Percentiles rank a stretch among this genome's conserved stretches.
These are phyloP conservation scores for Venturia effusa DNA, from an alignment of 2,329 filamentous ascomycete genomes.

Conservation along the genomic window DNA sequence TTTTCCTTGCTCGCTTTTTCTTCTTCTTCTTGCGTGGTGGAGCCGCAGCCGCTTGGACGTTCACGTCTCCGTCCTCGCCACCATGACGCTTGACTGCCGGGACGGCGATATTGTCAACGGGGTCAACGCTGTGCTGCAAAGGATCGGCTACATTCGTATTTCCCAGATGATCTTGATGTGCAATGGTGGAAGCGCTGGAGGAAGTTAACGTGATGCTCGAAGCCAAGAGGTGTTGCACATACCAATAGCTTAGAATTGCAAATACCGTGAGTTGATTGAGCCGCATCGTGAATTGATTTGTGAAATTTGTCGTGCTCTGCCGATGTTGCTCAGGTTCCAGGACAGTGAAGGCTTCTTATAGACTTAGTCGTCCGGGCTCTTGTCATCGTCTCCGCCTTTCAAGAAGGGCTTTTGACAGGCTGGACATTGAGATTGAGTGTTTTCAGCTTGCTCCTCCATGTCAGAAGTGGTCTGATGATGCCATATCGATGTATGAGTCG, in stretches of 20 bases:
- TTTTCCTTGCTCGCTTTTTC: no score
- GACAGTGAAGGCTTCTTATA: neutral
- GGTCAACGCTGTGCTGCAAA: neutral
- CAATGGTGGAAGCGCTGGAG: neutral
- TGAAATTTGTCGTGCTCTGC: neutral
- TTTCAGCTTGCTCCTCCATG: neutral
- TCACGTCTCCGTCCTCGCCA: neutral
- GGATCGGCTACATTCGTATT: neutral
- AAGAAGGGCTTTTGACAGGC: neutral
- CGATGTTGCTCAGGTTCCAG: neutral
- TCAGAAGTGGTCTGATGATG: no score
- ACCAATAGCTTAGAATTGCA: neutral
- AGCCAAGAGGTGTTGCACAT: neutral
- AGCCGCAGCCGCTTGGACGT: slow-evolving; percentile 18
- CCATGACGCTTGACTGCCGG: neutral
- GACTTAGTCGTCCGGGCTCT: neutral
- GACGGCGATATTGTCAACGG: neutral
- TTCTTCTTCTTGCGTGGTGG: slow-evolving; percentile 15
- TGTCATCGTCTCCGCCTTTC: neutral
- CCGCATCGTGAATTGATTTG: neutral
- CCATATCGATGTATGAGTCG: no score
- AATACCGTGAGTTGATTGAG: neutral
- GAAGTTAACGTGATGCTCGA: neutral
- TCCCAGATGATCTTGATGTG: neutral
- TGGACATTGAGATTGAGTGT: neutral